Evolutionary conservation across 495 filamentous ascomycete genomes (phyloP).

Genomic region (Acidiella bohemica): DNA sequence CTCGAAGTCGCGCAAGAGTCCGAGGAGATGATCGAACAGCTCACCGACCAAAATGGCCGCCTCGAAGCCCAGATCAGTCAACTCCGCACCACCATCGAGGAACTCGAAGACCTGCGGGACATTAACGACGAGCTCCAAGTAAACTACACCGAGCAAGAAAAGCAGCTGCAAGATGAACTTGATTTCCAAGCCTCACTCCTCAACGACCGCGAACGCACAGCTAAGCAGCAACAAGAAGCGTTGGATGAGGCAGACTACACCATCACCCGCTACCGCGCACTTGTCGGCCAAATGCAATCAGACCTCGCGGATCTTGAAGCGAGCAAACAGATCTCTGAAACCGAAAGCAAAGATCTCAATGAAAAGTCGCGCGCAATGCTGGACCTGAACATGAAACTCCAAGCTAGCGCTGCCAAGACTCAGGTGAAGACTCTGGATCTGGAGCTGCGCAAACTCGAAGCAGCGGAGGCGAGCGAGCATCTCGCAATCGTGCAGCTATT

Average conservation of each 20-base stretch:
- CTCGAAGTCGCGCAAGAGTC: slow-evolving; percentile 75
- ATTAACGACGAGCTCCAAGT: slow-evolving; percentile 87
- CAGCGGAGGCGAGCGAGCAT: slow-evolving; percentile 79
- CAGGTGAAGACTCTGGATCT: slow-evolving; percentile 89
- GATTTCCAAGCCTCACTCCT: slow-evolving; percentile 69
- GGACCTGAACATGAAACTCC: slow-evolving; percentile 88
- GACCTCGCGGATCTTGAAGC: slow-evolving; percentile 86
- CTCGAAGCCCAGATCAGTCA: slow-evolving; percentile 74
- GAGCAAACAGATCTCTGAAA: slow-evolving; percentile 80
- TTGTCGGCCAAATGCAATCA: slow-evolving; percentile 72
- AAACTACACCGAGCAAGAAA: slow-evolving; percentile 83
- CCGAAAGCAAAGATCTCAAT: slow-evolving; percentile 75
- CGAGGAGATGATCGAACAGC: slow-evolving; percentile 85
- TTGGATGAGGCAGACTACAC: slow-evolving; percentile 86
- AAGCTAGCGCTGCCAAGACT: slow-evolving; percentile 73
- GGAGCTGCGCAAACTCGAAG: slow-evolving; percentile 74
- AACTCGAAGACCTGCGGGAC: slow-evolving; percentile 76
- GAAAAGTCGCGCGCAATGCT: slow-evolving; percentile 82
- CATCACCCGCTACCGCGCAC: slow-evolving; percentile 69
- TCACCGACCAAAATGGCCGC: slow-evolving; percentile 70
- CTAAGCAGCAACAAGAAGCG: slow-evolving; percentile 52
- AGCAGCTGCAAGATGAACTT: slow-evolving; percentile 86
- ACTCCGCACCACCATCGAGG: slow-evolving; percentile 63
- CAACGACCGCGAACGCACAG: slow-evolving; percentile 56
- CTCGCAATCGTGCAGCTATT: slow-evolving; percentile 76